Evolutionary conservation across 2,329 filamentous ascomycete species (phyloP).

Genomic region (Aspergillaceae sp.): DNA sequence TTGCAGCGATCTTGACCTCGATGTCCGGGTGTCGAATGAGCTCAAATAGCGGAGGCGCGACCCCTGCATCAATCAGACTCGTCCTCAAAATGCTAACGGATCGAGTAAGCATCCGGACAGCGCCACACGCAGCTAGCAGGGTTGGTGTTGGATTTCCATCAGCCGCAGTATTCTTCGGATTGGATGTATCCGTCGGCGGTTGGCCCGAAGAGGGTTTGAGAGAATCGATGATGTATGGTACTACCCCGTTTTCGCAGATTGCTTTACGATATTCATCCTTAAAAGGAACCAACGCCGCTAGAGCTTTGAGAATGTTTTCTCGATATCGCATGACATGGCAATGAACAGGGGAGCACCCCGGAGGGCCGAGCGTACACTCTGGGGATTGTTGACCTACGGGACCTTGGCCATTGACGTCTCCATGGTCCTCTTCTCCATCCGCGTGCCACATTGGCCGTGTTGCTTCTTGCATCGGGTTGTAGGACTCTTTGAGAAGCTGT

Average conservation of each 20-base stretch:
- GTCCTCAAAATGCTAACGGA: slow-evolving; percentile 80
- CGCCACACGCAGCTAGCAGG: slow-evolving; percentile 75
- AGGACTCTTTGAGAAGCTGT: slow-evolving; percentile 57
- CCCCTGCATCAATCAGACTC: slow-evolving; percentile 74
- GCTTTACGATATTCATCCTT: slow-evolving; percentile 78
- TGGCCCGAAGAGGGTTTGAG: slow-evolving; percentile 49
- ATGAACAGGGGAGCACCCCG: slow-evolving; percentile 54
- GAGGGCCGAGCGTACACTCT: slow-evolving; percentile 47
- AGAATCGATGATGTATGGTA: slow-evolving; percentile 76
- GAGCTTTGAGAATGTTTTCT: slow-evolving; percentile 65
- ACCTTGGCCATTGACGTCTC: slow-evolving; percentile 4
- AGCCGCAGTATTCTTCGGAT: slow-evolving; percentile 32
- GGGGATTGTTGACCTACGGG: slow-evolving; percentile 15
- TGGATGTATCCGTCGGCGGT: slow-evolving; percentile 18
- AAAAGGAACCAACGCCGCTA: slow-evolving; percentile 71
- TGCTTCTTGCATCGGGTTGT: slow-evolving; percentile 49
- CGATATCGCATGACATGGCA: slow-evolving; percentile 66
- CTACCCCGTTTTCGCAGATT: slow-evolving; percentile 71
- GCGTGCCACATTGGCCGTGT: slow-evolving; percentile 49
- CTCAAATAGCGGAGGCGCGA: slow-evolving; percentile 66
- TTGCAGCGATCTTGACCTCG: slow-evolving; percentile 78
- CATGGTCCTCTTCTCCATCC: slow-evolving; percentile 15
- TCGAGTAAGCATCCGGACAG: slow-evolving; percentile 70
- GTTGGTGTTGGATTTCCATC: slow-evolving; percentile 74
- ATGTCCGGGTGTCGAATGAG: slow-evolving; percentile 67